These are phyloP conservation scores for Haplosporangium gracile DNA, from an alignment of 192 early-diverging fungal genomes.

Conservation along the genomic window DNA sequence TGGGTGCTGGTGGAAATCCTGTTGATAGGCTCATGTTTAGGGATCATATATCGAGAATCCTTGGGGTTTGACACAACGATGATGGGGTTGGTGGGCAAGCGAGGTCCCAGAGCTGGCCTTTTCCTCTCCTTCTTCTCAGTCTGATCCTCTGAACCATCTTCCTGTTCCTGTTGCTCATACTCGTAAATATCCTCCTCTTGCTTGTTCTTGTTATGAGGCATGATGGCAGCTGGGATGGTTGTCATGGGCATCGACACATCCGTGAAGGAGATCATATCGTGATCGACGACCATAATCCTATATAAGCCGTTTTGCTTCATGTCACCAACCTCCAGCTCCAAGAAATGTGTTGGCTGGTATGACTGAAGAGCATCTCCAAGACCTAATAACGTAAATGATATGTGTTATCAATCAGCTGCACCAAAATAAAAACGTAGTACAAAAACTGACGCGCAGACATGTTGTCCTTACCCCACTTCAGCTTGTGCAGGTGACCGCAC, in stretches of 20 bases:
- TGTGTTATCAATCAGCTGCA: not conserved
- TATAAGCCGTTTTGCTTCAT: slow-evolving; percentile 92
- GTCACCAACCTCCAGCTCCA: slow-evolving; percentile 91
- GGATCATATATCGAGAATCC: slow-evolving; percentile 81
- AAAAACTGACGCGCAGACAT: not conserved
- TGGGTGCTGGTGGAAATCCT: slow-evolving; percentile 73
- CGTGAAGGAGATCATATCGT: slow-evolving; percentile 87
- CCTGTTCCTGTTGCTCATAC: not conserved
- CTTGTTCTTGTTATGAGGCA: slow-evolving; percentile 15
- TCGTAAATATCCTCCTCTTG: not conserved
- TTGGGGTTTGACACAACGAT: slow-evolving; percentile 92
- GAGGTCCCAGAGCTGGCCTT: slow-evolving; percentile 48
- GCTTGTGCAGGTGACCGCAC: slow-evolving; percentile 89
- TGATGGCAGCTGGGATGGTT: slow-evolving; percentile 65
- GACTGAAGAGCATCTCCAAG: slow-evolving; percentile 72
- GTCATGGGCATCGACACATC: slow-evolving; percentile 78
- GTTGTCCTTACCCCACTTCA: slow-evolving; percentile 63
- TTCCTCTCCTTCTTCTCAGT: slow-evolving; percentile 9
- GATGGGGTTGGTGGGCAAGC: slow-evolving; percentile 72
- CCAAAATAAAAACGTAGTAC: not conserved
- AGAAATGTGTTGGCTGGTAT: slow-evolving; percentile 73
- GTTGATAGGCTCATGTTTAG: slow-evolving; percentile 76
- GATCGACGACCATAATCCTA: slow-evolving; percentile 86
- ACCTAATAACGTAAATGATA: slow-evolving; percentile 31
- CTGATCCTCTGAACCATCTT: not conserved